These are phyloP conservation scores for Saccharomyces hybrid DNA, from an alignment of 1,139 yeast species.

Conservation along the genomic window DNA sequence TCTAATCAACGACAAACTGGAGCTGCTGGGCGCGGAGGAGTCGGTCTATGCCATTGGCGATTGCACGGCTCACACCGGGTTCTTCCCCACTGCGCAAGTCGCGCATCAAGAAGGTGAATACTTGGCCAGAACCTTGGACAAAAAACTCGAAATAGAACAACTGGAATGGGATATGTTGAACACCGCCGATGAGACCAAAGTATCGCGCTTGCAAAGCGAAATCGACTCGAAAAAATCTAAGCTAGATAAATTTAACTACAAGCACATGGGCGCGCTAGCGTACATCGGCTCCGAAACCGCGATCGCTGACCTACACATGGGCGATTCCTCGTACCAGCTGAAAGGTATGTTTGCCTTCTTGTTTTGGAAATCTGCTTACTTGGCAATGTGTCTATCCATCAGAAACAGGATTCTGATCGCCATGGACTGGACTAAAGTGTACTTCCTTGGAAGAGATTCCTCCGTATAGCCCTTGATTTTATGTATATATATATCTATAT, in stretches of 20 bases:
- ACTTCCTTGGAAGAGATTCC: constrained; percentile 82
- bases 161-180: constrained; percentile 41
- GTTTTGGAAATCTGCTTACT: constrained; percentile 92
- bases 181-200: constrained; percentile 28
- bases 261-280: constrained; percentile 69
- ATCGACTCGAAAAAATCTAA: constrained; percentile 34
- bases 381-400: constrained; percentile 85
- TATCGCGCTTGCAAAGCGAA: constrained; percentile 17
- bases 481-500: too few species aligned
- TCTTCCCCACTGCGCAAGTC: constrained; percentile 95
- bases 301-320: constrained; percentile 86
- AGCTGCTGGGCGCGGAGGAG: constrained; percentile 76
- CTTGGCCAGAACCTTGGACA: constrained; percentile 65
- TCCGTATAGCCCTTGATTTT: constrained; percentile 30
- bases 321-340: constrained; percentile 69
- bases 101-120: constrained; percentile 92
- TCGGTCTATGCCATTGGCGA: constrained; percentile 86
- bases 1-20: constrained; percentile 72
- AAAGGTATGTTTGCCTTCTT: constrained; percentile 84
- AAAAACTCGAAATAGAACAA: constrained; percentile 60
- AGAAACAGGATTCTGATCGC: constrained; percentile 80
- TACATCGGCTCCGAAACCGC: constrained; percentile 88
- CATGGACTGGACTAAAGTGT: constrained; percentile 82
- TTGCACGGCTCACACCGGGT: constrained; percentile 80
- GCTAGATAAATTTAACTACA: constrained; percentile 50